Evolutionary conservation across 2,329 filamentous ascomycete genomes (phyloP).

Genomic region (Pseudocercospora macadamiae): DNA sequence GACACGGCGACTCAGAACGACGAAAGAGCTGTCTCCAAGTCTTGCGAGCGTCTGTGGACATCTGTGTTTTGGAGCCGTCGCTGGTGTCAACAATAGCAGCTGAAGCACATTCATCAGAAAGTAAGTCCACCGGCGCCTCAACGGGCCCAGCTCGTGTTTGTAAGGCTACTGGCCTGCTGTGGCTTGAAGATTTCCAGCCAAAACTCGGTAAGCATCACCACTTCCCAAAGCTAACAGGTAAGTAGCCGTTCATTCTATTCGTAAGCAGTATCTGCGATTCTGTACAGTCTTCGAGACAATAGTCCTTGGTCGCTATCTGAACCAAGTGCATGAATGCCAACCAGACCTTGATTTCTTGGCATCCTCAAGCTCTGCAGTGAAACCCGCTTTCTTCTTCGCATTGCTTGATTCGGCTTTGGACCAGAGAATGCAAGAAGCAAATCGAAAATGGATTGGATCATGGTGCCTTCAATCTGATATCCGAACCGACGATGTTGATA

Average conservation of each 20-base stretch:
- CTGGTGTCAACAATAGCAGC: constrained; percentile 6
- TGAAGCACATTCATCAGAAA: background rate
- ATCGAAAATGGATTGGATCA: constrained; percentile 49
- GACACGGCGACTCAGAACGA: constrained; percentile 49
- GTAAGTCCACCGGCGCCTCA: background rate
- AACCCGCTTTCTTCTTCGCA: constrained; percentile 46
- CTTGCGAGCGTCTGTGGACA: constrained; percentile 44
- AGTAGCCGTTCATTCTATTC: constrained; percentile 11
- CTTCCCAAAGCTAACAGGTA: constrained; percentile 4
- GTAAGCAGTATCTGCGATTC: constrained; percentile 47
- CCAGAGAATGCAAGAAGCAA: constrained; percentile 48
- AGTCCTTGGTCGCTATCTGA: constrained; percentile 52
- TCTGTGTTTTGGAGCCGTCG: constrained; percentile 27
- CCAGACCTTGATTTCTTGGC: constrained; percentile 46
- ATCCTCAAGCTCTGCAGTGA: constrained; percentile 40
- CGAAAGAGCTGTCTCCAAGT: constrained; percentile 52
- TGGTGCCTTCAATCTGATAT: constrained; percentile 46
- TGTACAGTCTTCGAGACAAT: constrained; percentile 53
- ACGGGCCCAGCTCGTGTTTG: background rate
- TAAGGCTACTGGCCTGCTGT: background rate
- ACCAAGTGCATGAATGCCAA: constrained; percentile 52
- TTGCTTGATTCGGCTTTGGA: constrained; percentile 47
- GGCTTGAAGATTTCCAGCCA: background rate
- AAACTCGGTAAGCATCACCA: background rate
- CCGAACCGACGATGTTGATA: constrained; percentile 25